These are phyloP conservation scores for Fusarium sp. DNA, from an alignment of 2,329 filamentous ascomycete species.

Conservation along the genomic window DNA sequence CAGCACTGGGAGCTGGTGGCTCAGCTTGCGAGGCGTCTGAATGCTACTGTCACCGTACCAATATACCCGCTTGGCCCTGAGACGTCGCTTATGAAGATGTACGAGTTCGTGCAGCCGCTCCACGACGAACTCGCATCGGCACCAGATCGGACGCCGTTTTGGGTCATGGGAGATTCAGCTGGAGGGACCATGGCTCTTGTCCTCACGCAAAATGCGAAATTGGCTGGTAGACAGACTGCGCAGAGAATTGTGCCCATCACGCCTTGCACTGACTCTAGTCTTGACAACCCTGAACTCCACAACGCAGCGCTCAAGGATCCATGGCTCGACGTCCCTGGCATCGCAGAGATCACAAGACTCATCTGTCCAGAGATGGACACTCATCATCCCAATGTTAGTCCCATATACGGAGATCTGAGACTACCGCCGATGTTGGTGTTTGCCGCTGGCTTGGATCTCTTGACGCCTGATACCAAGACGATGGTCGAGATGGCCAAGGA, in stretches of 20 bases:
- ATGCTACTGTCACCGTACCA: slow-evolving; percentile 47
- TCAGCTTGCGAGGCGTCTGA: slow-evolving; percentile 43
- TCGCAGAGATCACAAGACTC: slow-evolving; percentile 41
- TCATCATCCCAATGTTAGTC: slow-evolving; percentile 44
- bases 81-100: slow-evolving; percentile 46
- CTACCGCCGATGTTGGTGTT: slow-evolving; percentile 48
- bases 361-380: slow-evolving; percentile 43
- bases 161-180: slow-evolving; percentile 46
- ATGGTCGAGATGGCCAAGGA: slow-evolving; percentile 44
- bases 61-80: slow-evolving; percentile 49
- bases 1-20: slow-evolving; percentile 46
- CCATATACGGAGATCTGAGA: slow-evolving; percentile 44
- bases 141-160: slow-evolving; percentile 44
- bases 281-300: slow-evolving; percentile 44
- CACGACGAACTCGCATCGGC: slow-evolving; percentile 47
- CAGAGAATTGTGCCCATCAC: slow-evolving; percentile 45
- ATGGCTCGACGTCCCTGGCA: slow-evolving; percentile 45
- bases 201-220: slow-evolving; percentile 45
- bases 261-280: slow-evolving; percentile 46
- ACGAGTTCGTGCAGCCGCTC: slow-evolving; percentile 46
- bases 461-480: slow-evolving; percentile 44
- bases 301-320: slow-evolving; percentile 40
- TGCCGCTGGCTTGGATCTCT: slow-evolving; percentile 43
- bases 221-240: slow-evolving; percentile 40
- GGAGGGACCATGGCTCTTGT: slow-evolving; percentile 47